Evolutionary conservation across 2,329 filamentous ascomycete species (phyloP), one percentile per base, ranked within the genome.

Genomic region (Didymella pinodella): DNA sequence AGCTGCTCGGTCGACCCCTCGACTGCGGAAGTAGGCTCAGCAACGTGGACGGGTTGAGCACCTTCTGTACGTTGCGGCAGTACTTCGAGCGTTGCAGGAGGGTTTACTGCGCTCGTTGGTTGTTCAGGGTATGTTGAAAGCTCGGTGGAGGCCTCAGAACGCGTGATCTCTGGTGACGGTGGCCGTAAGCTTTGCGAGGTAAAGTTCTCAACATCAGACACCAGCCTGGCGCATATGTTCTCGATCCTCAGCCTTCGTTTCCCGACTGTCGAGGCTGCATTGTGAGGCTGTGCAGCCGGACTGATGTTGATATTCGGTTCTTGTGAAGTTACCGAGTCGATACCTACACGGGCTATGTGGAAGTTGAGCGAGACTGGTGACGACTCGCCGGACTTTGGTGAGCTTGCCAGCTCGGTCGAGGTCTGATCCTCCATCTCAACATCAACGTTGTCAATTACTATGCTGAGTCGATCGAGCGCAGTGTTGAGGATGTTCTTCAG

Each of bases 401-500:
- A 72, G 2, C 84, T 83, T 8, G 87, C 77, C 48, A 86, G 81
- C 66, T 81, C 79, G 31, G 78, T 68, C 16, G 77, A 75, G 16
- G 80, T 65, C 44, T 82, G 79, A 64, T 83, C 79, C 48, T 91
- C 88, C 18, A 93, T 78, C 66, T 88, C 86, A 62, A 93, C 83
- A 11, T 83, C 84, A 55, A 94, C 84, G 26, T 86, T 83, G 49
- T 83, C 84, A 57, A 94, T 86, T 48, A 81, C 82, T 26, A 94
- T 78, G 70, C 90, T 86, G 54, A 89, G 82, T 45, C 90, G 85
- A 75, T 95, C 90, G 26, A 90, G 79, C 48, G 93, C 86, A 29
- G 90, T 90, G 65, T 92, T 88, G 6, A 94, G 76, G 64, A 92
- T 91, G 64, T 85, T 86, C 41, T 88, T 85, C 46, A 95, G 79